phyloP scores from a whole-genome alignment of 2,329 filamentous ascomycete genomes.

The Penicillium rolfsii region DNA sequence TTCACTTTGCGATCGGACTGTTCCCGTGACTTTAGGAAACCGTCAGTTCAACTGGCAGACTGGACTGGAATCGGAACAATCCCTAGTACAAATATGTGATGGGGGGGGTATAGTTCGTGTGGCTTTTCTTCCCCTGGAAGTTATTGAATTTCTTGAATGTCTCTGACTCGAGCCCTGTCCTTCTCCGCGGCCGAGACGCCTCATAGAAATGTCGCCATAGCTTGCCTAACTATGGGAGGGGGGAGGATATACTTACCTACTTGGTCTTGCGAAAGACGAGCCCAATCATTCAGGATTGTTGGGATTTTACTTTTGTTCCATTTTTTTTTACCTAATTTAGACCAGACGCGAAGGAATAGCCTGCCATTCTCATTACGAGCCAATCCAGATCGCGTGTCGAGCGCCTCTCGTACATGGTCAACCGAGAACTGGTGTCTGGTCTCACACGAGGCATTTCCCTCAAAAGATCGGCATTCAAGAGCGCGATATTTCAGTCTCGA shows the following conservation, averaged over 20 bases:
- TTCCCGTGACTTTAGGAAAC: slow-evolving; percentile 29
- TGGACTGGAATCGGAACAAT: slow-evolving; percentile 27
- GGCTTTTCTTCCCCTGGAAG: slow-evolving; percentile 5
- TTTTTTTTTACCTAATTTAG: slow-evolving; percentile 22
- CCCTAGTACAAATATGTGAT: slow-evolving; percentile 10
- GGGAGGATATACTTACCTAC: slow-evolving; percentile 21
- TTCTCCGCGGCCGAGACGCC: not conserved
- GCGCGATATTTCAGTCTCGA: not conserved
- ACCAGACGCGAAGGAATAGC: not conserved
- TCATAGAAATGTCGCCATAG: slow-evolving; percentile 3
- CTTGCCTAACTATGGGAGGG: not conserved
- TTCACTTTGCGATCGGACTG: slow-evolving; percentile 20
- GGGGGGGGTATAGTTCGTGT: not conserved
- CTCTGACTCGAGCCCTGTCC: not conserved
- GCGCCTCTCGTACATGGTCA: not conserved
- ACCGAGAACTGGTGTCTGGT: not conserved
- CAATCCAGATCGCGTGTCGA: not conserved
- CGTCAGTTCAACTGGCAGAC: slow-evolving; percentile 14
- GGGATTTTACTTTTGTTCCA: slow-evolving; percentile 13
- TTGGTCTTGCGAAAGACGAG: slow-evolving; percentile 9
- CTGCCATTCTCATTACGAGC: not conserved
- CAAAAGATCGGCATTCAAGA: not conserved
- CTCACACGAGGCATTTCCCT: slow-evolving; percentile 1
- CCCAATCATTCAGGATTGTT: not conserved
- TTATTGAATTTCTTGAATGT: not conserved